Conservation (phyloP, 1,284 basidiomycete species). For the Ustilago hordei region DNA sequence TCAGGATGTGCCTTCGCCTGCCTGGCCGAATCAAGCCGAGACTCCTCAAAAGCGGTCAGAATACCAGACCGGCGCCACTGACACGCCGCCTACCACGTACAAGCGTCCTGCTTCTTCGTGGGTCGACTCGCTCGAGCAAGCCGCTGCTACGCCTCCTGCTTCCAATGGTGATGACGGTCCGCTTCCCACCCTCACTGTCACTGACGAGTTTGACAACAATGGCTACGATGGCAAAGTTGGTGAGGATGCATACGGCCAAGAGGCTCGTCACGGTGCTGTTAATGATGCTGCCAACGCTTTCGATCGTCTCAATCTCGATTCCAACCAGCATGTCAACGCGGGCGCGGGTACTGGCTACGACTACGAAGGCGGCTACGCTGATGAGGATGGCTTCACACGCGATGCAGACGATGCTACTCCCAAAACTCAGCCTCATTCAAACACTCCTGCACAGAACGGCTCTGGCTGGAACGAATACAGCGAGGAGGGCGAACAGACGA, state of each 20-base stretch:
- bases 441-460: slow-evolving; percentile 4
- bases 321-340: slow-evolving; percentile 5
- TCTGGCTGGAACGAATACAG: slow-evolving; percentile 24
- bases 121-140: slow-evolving; percentile 47
- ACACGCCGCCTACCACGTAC: slow-evolving; percentile 34
- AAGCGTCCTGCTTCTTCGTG: slow-evolving; percentile 30
- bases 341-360: background rate
- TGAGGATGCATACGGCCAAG: background rate
- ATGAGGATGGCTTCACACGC: slow-evolving; percentile 14
- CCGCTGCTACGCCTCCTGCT: slow-evolving; percentile 41
- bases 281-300: slow-evolving; percentile 34
- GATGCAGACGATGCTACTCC: slow-evolving; percentile 10
- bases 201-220: slow-evolving; percentile 36
- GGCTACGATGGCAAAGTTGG: slow-evolving; percentile 8
- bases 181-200: slow-evolving; percentile 42
- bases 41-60: slow-evolving; percentile 10
- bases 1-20: slow-evolving; percentile 8
- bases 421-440: slow-evolving; percentile 8
- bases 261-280: slow-evolving; percentile 1
- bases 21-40: slow-evolving; percentile 11
- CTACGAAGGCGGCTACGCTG: slow-evolving; percentile 11
- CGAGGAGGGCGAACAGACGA: slow-evolving; percentile 11
- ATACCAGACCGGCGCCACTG: slow-evolving; percentile 15
- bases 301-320: slow-evolving; percentile 19
- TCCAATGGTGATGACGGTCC: slow-evolving; percentile 26